Conservation (phyloP, 164 flowering plant species). For the Aristolochia fimbriata region DNA sequence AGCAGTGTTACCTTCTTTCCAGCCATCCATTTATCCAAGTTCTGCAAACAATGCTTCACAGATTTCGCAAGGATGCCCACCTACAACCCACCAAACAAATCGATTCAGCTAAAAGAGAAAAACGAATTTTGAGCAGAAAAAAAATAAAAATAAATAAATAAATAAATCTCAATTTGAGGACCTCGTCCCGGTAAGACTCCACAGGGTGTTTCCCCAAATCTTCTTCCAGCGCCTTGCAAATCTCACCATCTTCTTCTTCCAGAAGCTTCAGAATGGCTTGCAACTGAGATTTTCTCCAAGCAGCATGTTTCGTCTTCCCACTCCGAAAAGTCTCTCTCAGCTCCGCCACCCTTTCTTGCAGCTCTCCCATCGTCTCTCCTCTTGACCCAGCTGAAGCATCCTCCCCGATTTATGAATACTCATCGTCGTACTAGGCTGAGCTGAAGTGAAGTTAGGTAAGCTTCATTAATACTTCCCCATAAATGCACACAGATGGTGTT, state of each 20-base stretch:
- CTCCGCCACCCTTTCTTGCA: constrained; percentile 30
- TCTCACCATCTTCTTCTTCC: constrained; percentile 37
- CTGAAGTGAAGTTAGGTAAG: too few species aligned
- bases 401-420: too few species aligned
- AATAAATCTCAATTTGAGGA: constrained; percentile 1
- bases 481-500: too few species aligned
- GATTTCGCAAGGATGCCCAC: constrained; percentile 5
- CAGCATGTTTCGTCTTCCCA: constrained; percentile 40
- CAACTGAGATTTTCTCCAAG: constrained; percentile 69
- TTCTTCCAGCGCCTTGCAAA: constrained; percentile 37
- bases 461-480: too few species aligned
- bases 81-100: neutral
- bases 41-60: neutral
- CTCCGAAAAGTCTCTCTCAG: constrained; percentile 37
- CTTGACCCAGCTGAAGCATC: too few species aligned
- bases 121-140: neutral
- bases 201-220: constrained; percentile 71
- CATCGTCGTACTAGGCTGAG: too few species aligned
- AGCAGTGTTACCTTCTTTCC: constrained; percentile 1
- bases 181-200: constrained; percentile 81
- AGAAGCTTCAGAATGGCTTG: constrained; percentile 38
- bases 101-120: neutral
- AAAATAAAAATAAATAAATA: neutral
- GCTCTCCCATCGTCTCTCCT: neutral
- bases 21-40: constrained; percentile 11